Percentiles rank a stretch among this genome's conserved stretches.
phyloP scores from a whole-genome alignment of 768 basidiomycete genomes.

The Roridomyces roridus region DNA sequence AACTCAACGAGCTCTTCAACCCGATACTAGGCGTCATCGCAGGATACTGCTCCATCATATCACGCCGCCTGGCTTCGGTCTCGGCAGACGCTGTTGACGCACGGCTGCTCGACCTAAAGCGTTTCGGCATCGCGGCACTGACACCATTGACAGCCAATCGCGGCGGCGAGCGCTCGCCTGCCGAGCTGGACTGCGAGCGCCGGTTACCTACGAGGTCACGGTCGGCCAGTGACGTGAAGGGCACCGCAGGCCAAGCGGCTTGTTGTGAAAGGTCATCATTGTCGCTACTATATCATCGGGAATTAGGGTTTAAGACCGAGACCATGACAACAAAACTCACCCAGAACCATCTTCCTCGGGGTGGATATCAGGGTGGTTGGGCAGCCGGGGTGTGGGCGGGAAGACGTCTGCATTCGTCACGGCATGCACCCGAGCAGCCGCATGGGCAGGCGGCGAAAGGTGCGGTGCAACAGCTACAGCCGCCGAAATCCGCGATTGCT shows the following conservation, averaged over 20 bases:
- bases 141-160: slow-evolving; percentile 72
- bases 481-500: slow-evolving; percentile 26
- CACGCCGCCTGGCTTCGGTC: slow-evolving; percentile 52
- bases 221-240: slow-evolving; percentile 42
- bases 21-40: slow-evolving; percentile 34
- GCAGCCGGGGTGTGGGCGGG: slow-evolving; percentile 45
- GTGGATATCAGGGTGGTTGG: slow-evolving; percentile 34
- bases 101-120: slow-evolving; percentile 37
- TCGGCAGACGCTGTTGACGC: slow-evolving; percentile 44
- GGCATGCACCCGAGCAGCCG: slow-evolving; percentile 7
- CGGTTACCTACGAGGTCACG: not conserved
- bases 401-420: slow-evolving; percentile 36
- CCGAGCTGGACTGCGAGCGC: slow-evolving; percentile 17
- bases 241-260: slow-evolving; percentile 50
- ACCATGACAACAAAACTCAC: not conserved
- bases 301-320: not conserved
- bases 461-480: slow-evolving; percentile 26
- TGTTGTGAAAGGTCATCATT: slow-evolving; percentile 26
- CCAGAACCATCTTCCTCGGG: slow-evolving; percentile 10
- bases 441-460: slow-evolving; percentile 39
- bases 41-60: slow-evolving; percentile 62
- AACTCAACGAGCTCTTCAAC: slow-evolving; percentile 39
- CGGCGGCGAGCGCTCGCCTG: slow-evolving; percentile 58
- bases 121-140: slow-evolving; percentile 63
- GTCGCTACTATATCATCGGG: not conserved